Percentiles rank a stretch among this genome's conserved stretches.
Evolutionary conservation across 1,284 basidiomycete genomes (phyloP).

Genomic region (Leccinum laetum): DNA sequence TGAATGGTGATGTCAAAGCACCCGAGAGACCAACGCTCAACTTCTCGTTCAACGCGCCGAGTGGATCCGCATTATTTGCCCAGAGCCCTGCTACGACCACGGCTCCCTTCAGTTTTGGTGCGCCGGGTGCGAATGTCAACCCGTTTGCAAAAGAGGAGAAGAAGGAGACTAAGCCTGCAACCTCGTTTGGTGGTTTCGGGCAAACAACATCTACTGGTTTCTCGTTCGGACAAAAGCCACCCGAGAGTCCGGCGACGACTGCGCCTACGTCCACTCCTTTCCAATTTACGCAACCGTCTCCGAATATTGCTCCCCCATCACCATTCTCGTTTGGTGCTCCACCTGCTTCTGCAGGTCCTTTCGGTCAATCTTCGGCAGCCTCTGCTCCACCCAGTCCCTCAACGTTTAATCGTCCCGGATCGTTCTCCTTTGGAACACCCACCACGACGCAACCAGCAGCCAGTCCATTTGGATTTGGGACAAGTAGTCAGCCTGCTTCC

Average conservation of each 20-base stretch:
- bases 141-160: conserved; percentile 37
- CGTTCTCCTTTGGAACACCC: conserved; percentile 41
- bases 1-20: conserved; percentile 32
- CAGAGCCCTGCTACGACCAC: conserved; percentile 31
- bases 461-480: conserved; percentile 32
- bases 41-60: conserved; percentile 44
- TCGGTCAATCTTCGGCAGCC: conserved; percentile 38
- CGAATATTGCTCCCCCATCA: conserved; percentile 36
- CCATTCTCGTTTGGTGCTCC: conserved; percentile 47
- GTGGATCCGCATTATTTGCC: conserved; percentile 41
- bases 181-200: conserved; percentile 31
- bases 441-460: conserved; percentile 27
- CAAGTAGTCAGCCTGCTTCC: conserved; percentile 53
- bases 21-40: conserved; percentile 39
- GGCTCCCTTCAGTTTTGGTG: conserved; percentile 32
- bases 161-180: conserved; percentile 27
- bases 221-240: conserved; percentile 34
- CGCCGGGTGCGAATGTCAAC: conserved; percentile 18
- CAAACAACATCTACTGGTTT: conserved; percentile 31
- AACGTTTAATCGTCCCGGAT: conserved; percentile 34
- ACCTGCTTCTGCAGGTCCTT: conserved; percentile 40
- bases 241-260: conserved; percentile 36
- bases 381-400: conserved; percentile 61
- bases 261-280: conserved; percentile 42
- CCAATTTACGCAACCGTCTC: conserved; percentile 41